phyloP scores from a whole-genome alignment of 1,284 basidiomycete species.

The Mycena sp. region DNA sequence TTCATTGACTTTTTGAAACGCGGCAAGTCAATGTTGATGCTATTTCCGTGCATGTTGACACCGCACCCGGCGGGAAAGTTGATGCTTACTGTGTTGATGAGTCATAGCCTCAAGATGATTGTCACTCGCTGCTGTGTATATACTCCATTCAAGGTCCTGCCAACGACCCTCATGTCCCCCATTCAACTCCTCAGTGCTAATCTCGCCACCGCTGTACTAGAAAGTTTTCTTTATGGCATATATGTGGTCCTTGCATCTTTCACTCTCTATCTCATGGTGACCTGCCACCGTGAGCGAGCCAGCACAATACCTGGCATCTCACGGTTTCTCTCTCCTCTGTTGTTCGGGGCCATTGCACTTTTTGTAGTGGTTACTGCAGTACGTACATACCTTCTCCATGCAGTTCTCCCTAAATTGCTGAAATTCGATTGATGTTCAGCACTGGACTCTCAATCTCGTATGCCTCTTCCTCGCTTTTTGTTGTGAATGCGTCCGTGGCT shows the following conservation, averaged over 20 bases:
- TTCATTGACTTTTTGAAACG: too few species aligned
- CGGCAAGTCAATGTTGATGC: too few species aligned
- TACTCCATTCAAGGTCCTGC: too few species aligned
- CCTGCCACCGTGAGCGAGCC: neutral
- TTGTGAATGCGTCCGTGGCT: too few species aligned
- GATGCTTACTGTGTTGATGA: too few species aligned
- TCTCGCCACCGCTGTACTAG: neutral
- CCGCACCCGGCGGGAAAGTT: too few species aligned
- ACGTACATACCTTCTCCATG: neutral
- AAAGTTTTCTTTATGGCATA: neutral
- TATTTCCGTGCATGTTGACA: too few species aligned
- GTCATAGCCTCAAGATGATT: too few species aligned
- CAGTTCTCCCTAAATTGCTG: too few species aligned
- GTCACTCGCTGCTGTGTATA: too few species aligned
- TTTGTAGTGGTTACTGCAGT: neutral
- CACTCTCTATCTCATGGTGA: neutral
- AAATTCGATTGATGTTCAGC: neutral
- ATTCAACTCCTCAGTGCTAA: neutral
- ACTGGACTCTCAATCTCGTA: constrained; percentile 1
- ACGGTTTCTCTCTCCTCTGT: neutral
- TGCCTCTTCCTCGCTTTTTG: constrained; percentile 7
- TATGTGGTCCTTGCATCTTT: neutral
- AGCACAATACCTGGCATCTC: neutral
- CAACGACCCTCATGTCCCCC: neutral
- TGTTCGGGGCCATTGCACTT: neutral